Base-by-base conservation (phyloP, 768 basidiomycete genomes). In the Antrodiella citrinella region DNA sequence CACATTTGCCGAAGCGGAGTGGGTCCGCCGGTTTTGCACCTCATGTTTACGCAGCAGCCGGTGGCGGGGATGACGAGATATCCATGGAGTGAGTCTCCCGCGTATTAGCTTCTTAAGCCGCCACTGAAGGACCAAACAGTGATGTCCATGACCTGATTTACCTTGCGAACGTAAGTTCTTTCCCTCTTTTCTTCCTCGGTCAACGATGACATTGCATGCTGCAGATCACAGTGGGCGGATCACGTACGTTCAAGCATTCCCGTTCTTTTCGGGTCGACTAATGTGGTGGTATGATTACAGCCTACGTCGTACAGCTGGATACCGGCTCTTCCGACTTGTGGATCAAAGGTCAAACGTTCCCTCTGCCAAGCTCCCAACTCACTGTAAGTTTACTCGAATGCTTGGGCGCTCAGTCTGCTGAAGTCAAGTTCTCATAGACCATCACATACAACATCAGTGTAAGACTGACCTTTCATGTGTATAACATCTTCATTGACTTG, bases 281-380 rank as follows among this genome's bases (percentile, higher is more conserved):
- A 49, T 54, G 40, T 40, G n/a, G n/a, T n/a, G n/a, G n/a, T 35
- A 35, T 35, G 30, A 35, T 7, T 35, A n/a, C n/a, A 91, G 88
- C 72, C 13, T 87, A 84, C 64, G 67, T 75, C 45, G 77, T 90
- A 12, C 90, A 92, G 63, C 69, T 92, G 44, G 90, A 92, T 66
- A 90, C 88, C 1, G 90, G 90, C 53, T 91, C 88, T 9, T 85
- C 78, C 54, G 90, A 92, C 66, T 73, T 92, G 24, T 91, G 88
- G 81, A 73, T 53, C 67, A 25, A 61, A 49, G 59, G 55, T 42
- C 35, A 50, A 4, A 51, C 52, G 11, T 59, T 50, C 26, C 61
- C 57, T 0, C 47, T 57, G 41, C 51, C 56, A 15, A 46, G 57
- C 39, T 50, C 54, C 40, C 57, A 53, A 39, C 45, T 51, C 41